phyloP scores from a whole-genome alignment of 306 rosid genomes.

The Cucumis cinereus region DNA sequence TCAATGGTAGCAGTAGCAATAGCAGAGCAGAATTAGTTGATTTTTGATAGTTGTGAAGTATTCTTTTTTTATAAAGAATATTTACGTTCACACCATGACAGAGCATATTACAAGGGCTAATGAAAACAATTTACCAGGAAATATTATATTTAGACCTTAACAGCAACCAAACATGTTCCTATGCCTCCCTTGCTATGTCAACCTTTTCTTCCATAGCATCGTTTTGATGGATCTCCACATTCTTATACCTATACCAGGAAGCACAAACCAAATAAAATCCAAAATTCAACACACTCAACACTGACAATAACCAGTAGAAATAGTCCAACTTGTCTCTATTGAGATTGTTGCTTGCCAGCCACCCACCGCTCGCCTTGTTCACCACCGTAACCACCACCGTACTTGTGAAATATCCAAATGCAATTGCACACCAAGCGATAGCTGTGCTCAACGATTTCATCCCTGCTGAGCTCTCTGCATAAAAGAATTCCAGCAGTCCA shows the following conservation, averaged over 20 bases:
- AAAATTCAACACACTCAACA: constrained; percentile 39
- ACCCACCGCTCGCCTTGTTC: constrained; percentile 68
- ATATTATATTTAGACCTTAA: not conserved
- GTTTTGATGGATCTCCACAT: constrained; percentile 18
- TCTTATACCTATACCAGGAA: constrained; percentile 59
- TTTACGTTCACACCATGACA: not conserved
- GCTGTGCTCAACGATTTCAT: constrained; percentile 38
- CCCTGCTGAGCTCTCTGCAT: constrained; percentile 57
- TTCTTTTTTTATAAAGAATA: not conserved
- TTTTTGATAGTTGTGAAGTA: not conserved
- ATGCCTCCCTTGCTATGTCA: not conserved
- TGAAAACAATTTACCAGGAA: not conserved
- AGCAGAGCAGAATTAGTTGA: not conserved
- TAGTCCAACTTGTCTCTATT: constrained; percentile 47
- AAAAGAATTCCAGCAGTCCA: constrained; percentile 77
- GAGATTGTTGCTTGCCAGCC: constrained; percentile 51
- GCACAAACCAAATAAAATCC: constrained; percentile 44
- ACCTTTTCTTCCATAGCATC: not conserved
- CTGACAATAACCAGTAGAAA: constrained; percentile 52
- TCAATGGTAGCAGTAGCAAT: not conserved
- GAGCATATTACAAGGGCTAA: not conserved
- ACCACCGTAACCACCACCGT: constrained; percentile 53
- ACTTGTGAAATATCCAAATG: constrained; percentile 34
- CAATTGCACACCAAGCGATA: constrained; percentile 28
- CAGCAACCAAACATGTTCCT: not conserved